phyloP scores from a whole-genome alignment of 2,329 filamentous ascomycete genomes.

The Ophiostoma novo-ulmi region DNA sequence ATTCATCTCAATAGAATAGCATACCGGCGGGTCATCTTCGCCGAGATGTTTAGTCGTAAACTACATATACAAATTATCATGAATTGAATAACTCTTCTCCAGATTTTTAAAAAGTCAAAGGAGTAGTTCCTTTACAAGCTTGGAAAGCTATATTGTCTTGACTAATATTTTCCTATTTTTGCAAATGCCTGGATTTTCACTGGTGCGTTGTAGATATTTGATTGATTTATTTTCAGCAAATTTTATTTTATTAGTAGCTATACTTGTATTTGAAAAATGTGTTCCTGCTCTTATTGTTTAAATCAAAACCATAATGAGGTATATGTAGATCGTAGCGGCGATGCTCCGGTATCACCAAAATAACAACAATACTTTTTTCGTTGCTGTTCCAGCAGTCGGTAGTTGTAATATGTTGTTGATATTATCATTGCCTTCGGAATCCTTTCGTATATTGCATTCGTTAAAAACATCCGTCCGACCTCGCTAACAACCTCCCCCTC shows the following conservation, averaged over 20 bases:
- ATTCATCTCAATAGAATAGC: not conserved
- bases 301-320: not conserved
- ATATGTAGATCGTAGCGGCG: not conserved
- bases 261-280: not conserved
- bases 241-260: not conserved
- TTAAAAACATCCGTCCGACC: not conserved
- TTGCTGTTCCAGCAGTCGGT: not conserved
- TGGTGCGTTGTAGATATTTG: not conserved
- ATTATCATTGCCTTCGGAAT: not conserved
- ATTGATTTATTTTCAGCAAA: not conserved
- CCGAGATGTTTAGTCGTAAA: not conserved
- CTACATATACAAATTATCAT: not conserved
- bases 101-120: not conserved
- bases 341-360: not conserved
- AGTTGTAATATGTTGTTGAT: not conserved
- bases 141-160: not conserved
- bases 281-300: not conserved
- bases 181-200: slow-evolving; percentile 1
- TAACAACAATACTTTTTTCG: too few relatives aligned
- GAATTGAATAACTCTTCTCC: not conserved
- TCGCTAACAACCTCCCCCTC: not conserved
- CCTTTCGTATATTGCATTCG: not conserved
- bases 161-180: slow-evolving; percentile 2
- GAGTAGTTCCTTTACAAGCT: not conserved
- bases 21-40: not conserved